Base-by-base conservation (phyloP, 257 asterid genomes). In the Plantago elongata region DNA sequence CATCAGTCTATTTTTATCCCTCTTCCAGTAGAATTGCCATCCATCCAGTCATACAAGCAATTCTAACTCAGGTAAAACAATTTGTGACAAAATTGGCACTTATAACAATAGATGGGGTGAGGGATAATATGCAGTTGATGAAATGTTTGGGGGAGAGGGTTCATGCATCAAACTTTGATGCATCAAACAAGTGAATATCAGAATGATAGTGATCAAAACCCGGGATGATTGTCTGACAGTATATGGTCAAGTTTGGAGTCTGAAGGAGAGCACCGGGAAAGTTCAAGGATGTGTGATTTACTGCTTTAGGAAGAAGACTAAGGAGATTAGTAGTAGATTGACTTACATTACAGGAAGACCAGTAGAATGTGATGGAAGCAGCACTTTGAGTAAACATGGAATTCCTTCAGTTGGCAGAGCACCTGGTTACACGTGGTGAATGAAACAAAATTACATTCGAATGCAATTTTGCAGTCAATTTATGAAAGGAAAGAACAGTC, bases 351-450 rank as follows among this genome's bases (percentile, higher is more conserved):
- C 86, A 62, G 97, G 95, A 54, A 89, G 91, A 55, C 97, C 99
- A 27, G 78, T 80, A 71, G 95, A 92, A 79, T 68, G 79, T 60
- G 91, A 72, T 44, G 99, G 96, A 77, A 92, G 91, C 72, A 89
- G 74, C 79, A 92, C 91, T 72, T 80, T 89, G 14, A 92, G 84
- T 77, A 92, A 73, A 79, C 94, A 86, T 34, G 99, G 99, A 64
- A 92, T 92, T 71, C 99, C 99, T 78, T 92, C 99, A 18, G 97
- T 92, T 69, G 96, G 99, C 73, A 92, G 81, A 74, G 93, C 97
- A 69, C 99, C 99, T 92, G 69, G 65, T 60, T 38, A 75, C 60
- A 38, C 61, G 49, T 18, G 11, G 2, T 34, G 40, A 34, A 34
- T 34, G 40, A 34, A 34, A 34, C 40, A 34, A 34, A 34, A 34